Conservation (phyloP, 805 yeast genomes). For the Nematodospora valgi region DNA sequence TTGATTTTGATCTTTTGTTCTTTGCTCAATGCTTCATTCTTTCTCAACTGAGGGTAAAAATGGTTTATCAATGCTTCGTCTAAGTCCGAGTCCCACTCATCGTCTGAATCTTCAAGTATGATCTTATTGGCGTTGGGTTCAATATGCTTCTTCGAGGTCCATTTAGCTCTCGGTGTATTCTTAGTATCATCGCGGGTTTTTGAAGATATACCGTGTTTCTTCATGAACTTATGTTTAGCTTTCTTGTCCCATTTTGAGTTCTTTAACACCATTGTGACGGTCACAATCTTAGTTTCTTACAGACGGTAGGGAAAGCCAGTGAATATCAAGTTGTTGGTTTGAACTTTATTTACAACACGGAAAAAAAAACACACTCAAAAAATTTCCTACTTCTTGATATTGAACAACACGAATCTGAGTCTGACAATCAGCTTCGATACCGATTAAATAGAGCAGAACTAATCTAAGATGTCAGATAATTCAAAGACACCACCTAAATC, state of each 20-base stretch:
- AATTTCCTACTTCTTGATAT: too few species aligned
- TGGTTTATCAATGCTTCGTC: slow-evolving; percentile 39
- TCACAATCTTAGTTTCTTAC: slow-evolving; percentile 1
- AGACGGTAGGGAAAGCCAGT: too few species aligned
- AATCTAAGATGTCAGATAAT: slow-evolving; percentile 8
- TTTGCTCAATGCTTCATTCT: slow-evolving; percentile 20
- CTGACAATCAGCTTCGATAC: not conserved
- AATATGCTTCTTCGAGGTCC: slow-evolving; percentile 29
- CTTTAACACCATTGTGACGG: slow-evolving; percentile 37
- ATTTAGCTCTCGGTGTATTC: slow-evolving; percentile 22
- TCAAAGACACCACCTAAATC: slow-evolving; percentile 23
- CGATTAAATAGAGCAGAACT: too few species aligned
- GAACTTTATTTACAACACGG: too few species aligned
- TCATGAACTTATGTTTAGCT: slow-evolving; percentile 36
- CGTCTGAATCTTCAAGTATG: slow-evolving; percentile 26
- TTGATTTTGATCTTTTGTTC: slow-evolving; percentile 37
- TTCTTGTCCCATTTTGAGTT: slow-evolving; percentile 43
- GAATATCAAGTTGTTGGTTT: too few species aligned
- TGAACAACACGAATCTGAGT: too few species aligned
- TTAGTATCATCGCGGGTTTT: slow-evolving; percentile 11
- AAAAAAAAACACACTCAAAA: too few species aligned
- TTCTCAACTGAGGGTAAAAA: slow-evolving; percentile 38
- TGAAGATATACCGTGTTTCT: slow-evolving; percentile 35
- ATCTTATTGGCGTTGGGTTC: slow-evolving; percentile 10
- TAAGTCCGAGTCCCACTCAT: slow-evolving; percentile 39